A percentile compares a stretch with the other conserved stretches of the same genome.
phyloP scores from a whole-genome alignment of 352 stramenopile genomes.

The Globisporangium splendens region DNA sequence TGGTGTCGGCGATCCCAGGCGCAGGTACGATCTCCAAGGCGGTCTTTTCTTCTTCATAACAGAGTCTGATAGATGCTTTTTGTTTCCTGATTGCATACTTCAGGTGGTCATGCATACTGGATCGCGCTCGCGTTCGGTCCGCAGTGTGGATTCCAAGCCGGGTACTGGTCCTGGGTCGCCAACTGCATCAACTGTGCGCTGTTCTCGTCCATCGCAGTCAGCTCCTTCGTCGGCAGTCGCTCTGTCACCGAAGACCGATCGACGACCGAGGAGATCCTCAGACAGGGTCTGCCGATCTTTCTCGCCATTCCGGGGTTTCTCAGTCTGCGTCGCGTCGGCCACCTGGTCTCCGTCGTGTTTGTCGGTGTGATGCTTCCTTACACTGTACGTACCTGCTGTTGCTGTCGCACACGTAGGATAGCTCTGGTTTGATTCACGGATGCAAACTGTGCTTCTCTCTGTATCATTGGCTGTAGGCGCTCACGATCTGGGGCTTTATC shows the following conservation, averaged over 20 bases:
- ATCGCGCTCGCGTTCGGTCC: constrained; percentile 61
- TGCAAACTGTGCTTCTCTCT: neutral
- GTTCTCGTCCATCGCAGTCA: constrained; percentile 52
- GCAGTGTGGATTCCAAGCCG: constrained; percentile 66
- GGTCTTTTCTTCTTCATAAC: neutral
- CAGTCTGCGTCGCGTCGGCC: constrained; percentile 35
- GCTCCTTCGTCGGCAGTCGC: constrained; percentile 20
- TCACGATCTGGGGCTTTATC: constrained; percentile 34
- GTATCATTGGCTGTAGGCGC: constrained; percentile 13
- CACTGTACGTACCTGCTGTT: constrained; percentile 20
- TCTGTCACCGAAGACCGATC: constrained; percentile 11
- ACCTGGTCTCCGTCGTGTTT: constrained; percentile 23
- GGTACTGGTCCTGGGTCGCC: constrained; percentile 81
- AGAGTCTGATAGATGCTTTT: neutral
- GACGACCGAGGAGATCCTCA: constrained; percentile 38
- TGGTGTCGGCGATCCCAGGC: constrained; percentile 44
- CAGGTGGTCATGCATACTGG: constrained; percentile 64
- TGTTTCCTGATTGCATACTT: neutral
- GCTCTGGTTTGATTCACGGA: neutral
- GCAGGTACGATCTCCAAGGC: constrained; percentile 1
- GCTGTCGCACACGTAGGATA: neutral
- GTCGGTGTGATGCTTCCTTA: constrained; percentile 37
- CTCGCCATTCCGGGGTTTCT: constrained; percentile 46
- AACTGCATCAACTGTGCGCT: constrained; percentile 76
- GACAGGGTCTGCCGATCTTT: constrained; percentile 44